These are phyloP conservation scores for Yamadazyma jaroonii DNA, from an alignment of 1,139 yeast genomes.

Conservation along the genomic window DNA sequence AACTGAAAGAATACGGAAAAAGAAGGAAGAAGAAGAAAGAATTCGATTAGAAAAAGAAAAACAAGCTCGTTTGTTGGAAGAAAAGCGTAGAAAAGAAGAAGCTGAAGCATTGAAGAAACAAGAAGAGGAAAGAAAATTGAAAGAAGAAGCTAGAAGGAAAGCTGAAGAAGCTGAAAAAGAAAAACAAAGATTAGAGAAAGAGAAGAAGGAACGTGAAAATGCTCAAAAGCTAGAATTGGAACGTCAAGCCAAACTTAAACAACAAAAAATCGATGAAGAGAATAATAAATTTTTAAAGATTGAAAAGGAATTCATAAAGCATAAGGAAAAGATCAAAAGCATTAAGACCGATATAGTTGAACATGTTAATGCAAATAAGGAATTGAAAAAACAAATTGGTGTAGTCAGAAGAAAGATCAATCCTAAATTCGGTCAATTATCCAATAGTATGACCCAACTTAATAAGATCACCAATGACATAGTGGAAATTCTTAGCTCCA, in stretches of 20 bases:
- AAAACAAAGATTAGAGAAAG: slow-evolving; percentile 13
- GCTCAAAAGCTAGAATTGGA: slow-evolving; percentile 14
- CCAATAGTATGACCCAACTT: slow-evolving; percentile 65
- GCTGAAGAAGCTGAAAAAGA: slow-evolving; percentile 14
- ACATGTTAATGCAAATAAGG: slow-evolving; percentile 41
- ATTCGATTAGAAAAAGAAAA: slow-evolving; percentile 12
- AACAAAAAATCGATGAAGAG: slow-evolving; percentile 14
- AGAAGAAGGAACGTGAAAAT: slow-evolving; percentile 8
- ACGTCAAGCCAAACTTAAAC: slow-evolving; percentile 13
- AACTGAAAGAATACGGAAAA: slow-evolving; percentile 16
- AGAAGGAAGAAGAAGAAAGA: slow-evolving; percentile 15
- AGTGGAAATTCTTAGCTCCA: slow-evolving; percentile 41
- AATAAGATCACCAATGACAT: slow-evolving; percentile 51
- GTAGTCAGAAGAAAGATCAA: slow-evolving; percentile 66
- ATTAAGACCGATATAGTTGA: slow-evolving; percentile 60
- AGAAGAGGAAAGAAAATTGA: slow-evolving; percentile 9
- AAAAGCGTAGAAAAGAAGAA: slow-evolving; percentile 13
- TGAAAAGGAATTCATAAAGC: slow-evolving; percentile 45
- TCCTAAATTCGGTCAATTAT: slow-evolving; percentile 88
- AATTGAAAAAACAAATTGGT: slow-evolving; percentile 41
- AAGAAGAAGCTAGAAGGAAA: slow-evolving; percentile 14
- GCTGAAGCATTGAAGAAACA: slow-evolving; percentile 10
- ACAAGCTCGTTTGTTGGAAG: slow-evolving; percentile 10
- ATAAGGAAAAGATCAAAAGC: slow-evolving; percentile 53
- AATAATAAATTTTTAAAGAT: slow-evolving; percentile 35